A percentile compares a stretch with the other conserved stretches of the same genome.
Evolutionary conservation across 371 early-diverging fungal genomes (phyloP).

Genomic region (Rhizopus delemar): DNA sequence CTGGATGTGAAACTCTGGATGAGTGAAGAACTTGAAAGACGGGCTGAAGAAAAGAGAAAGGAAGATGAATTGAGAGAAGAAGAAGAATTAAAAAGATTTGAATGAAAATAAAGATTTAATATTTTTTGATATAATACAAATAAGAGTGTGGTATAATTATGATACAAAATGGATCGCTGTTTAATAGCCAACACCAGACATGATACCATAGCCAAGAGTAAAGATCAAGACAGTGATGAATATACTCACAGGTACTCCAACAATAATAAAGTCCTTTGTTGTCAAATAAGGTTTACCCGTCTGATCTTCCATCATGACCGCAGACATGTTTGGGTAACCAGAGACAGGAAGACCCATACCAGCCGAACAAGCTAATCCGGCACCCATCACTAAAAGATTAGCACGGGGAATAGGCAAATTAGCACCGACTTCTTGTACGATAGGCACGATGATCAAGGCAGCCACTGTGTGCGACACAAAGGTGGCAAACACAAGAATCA

Average conservation of each 20-base stretch:
- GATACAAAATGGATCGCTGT: neutral
- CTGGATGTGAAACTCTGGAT: slow-evolving; percentile 55
- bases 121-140: slow-evolving; percentile 2
- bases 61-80: slow-evolving; percentile 36
- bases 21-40: slow-evolving; percentile 36
- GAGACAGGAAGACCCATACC: slow-evolving; percentile 80
- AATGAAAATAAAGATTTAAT: slow-evolving; percentile 9
- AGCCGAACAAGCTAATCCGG: slow-evolving; percentile 53
- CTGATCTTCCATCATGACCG: slow-evolving; percentile 89
- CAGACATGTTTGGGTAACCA: slow-evolving; percentile 97
- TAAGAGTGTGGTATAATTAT: neutral
- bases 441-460: slow-evolving; percentile 82
- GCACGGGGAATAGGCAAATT: slow-evolving; percentile 79
- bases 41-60: slow-evolving; percentile 24
- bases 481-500: slow-evolving; percentile 82
- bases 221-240: slow-evolving; percentile 70
- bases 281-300: slow-evolving; percentile 85
- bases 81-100: slow-evolving; percentile 42
- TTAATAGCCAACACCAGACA: slow-evolving; percentile 60
- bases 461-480: slow-evolving; percentile 96
- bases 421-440: slow-evolving; percentile 75
- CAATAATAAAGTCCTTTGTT: slow-evolving; percentile 82
- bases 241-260: slow-evolving; percentile 79
- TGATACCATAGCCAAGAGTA: slow-evolving; percentile 77
- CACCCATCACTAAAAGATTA: slow-evolving; percentile 86